phyloP scores from a whole-genome alignment of 2,329 filamentous ascomycete species.

The Blumeria hordei region DNA sequence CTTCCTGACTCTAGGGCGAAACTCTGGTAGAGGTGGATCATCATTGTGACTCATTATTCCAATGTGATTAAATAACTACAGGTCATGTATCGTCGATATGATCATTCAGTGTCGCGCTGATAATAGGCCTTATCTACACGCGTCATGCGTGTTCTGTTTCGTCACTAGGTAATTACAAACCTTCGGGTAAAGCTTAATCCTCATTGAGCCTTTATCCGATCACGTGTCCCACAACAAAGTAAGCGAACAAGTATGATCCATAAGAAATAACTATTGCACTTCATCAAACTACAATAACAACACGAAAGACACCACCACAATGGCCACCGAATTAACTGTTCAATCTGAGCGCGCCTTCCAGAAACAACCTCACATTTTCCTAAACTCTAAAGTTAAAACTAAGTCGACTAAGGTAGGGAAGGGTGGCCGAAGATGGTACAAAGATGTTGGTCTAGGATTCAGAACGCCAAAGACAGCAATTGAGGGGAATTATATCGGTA shows the following conservation, averaged over 20 bases:
- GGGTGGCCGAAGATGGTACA: constrained; percentile 88
- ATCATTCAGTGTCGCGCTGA: no score
- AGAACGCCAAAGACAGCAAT: constrained; percentile 96
- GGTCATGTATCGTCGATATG: no score
- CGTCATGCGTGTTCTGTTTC: no score
- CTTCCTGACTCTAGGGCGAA: constrained; percentile 33
- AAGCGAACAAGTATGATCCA: constrained; percentile 7
- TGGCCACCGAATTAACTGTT: constrained; percentile 97
- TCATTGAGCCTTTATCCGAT: not conserved
- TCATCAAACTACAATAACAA: no score
- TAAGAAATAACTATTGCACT: constrained; percentile 5
- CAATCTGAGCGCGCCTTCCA: constrained; percentile 99
- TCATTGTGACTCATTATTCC: no score
- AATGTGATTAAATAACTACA: no score
- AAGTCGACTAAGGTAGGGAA: constrained; percentile 71
- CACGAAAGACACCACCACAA: constrained; percentile 19
- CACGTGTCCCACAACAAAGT: constrained; percentile 6
- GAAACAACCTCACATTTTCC: constrained; percentile 99
- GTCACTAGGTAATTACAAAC: no score
- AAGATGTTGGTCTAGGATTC: constrained; percentile 99
- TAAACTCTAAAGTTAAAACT: constrained; percentile 82
- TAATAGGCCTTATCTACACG: no score
- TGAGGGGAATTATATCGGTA: constrained; percentile 98
- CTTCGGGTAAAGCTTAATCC: no score
- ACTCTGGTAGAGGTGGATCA: constrained; percentile 16